Evolutionary conservation across 148 eudicot species (phyloP).

Genomic region (Rhododendron ovatum): DNA sequence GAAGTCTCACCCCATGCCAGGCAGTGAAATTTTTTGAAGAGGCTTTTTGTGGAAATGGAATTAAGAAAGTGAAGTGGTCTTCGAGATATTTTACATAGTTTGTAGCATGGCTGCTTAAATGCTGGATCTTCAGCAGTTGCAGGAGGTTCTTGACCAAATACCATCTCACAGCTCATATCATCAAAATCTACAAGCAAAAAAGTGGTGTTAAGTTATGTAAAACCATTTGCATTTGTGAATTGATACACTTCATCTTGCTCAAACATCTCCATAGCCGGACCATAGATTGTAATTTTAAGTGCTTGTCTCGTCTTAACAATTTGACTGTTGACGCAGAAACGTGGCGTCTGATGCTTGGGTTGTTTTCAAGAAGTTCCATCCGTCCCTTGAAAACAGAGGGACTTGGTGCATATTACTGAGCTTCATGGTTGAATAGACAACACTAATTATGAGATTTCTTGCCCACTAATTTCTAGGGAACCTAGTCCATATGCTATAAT

Average conservation of each 20-base stretch:
- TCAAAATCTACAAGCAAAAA: conserved; percentile 49
- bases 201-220: background rate
- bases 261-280: background rate
- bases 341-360: background rate
- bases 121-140: conserved; percentile 15
- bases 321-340: background rate
- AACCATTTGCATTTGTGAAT: background rate
- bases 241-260: background rate
- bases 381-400: background rate
- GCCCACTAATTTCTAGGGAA: background rate
- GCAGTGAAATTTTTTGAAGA: background rate
- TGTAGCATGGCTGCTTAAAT: conserved; percentile 21
- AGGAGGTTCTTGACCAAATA: conserved; percentile 22
- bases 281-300: background rate
- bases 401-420: background rate
- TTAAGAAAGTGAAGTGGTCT: background rate
- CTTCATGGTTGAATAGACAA: background rate
- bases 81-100: background rate
- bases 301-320: background rate
- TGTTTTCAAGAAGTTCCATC: background rate
- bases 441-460: background rate
- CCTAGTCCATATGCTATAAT: conserved; percentile 6
- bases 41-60: background rate
- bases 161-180: conserved; percentile 30
- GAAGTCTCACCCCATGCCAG: background rate